Evolutionary conservation across 2,329 filamentous ascomycete genomes (phyloP).

Genomic region (Alternaria brassicicola): DNA sequence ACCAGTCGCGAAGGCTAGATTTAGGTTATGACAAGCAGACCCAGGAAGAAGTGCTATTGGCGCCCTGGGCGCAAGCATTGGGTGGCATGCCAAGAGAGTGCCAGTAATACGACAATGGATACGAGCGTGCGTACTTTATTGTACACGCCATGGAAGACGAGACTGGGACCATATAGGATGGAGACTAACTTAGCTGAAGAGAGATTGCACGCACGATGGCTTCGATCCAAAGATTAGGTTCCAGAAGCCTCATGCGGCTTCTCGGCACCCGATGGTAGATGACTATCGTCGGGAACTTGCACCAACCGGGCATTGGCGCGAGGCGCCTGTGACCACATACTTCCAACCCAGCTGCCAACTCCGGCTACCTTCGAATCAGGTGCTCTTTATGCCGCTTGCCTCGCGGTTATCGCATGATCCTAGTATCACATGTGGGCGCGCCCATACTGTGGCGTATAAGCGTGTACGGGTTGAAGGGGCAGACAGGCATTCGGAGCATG

Average conservation of each 20-base stretch:
- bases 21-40: neutral
- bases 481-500: neutral
- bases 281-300: neutral
- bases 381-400: neutral
- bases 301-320: neutral
- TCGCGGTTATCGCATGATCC: neutral
- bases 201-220: neutral
- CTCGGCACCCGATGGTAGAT: neutral
- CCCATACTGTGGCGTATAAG: neutral
- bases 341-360: neutral
- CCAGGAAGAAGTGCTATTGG: neutral
- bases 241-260: neutral
- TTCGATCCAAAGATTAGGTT: neutral
- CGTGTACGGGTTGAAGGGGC: neutral
- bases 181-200: neutral
- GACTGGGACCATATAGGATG: neutral
- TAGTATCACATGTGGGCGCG: neutral
- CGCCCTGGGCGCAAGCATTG: neutral
- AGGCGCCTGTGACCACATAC: neutral
- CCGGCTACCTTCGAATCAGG: neutral
- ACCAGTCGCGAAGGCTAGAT: neutral
- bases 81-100: neutral
- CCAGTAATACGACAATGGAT: neutral
- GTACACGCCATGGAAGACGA: neutral
- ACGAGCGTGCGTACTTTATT: neutral